Percentiles rank a stretch among this genome's conserved stretches.
phyloP scores from a whole-genome alignment of 1,284 basidiomycete genomes.

The Ustilago loliicola region DNA sequence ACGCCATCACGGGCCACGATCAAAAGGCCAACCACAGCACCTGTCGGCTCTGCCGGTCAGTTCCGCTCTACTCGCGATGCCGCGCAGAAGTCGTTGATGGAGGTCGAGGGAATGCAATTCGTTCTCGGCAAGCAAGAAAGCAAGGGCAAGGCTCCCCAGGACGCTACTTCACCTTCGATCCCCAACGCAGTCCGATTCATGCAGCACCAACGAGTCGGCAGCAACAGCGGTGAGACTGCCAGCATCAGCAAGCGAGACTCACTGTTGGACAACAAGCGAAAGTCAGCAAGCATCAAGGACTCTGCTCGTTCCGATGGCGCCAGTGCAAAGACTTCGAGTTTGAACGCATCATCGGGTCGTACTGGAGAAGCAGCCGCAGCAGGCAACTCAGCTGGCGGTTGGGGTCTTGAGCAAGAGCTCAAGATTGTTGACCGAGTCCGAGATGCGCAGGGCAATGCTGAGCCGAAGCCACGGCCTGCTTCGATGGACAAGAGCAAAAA shows the following conservation, averaged over 20 bases:
- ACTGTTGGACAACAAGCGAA: constrained; percentile 7
- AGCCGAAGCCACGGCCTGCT: constrained; percentile 12
- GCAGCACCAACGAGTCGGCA: constrained; percentile 23
- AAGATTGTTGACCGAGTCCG: constrained; percentile 36
- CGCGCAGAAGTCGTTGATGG: constrained; percentile 29
- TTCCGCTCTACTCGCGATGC: constrained; percentile 23
- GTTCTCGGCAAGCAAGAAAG: constrained; percentile 31
- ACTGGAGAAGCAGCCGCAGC: not conserved
- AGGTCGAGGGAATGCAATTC: constrained; percentile 50
- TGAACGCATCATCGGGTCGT: not conserved
- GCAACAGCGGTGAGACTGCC: not conserved
- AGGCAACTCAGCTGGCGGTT: constrained; percentile 10
- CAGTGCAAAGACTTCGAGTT: constrained; percentile 4
- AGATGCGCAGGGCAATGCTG: constrained; percentile 10
- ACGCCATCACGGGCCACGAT: constrained; percentile 43
- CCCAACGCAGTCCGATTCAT: constrained; percentile 48
- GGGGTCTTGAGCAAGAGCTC: constrained; percentile 49
- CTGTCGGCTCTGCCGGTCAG: constrained; percentile 31
- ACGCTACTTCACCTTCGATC: constrained; percentile 32
- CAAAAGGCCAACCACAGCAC: constrained; percentile 47
- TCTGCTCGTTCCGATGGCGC: constrained; percentile 14
- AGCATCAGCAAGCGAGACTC: constrained; percentile 25
- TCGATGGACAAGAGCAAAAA: constrained; percentile 43
- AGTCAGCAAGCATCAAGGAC: constrained; percentile 13
- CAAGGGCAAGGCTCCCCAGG: constrained; percentile 12